A percentile compares a stretch with the other conserved stretches of the same genome.
These are phyloP conservation scores for Gymnopilus dilepis DNA, from an alignment of 768 basidiomycete genomes.

Conservation along the genomic window DNA sequence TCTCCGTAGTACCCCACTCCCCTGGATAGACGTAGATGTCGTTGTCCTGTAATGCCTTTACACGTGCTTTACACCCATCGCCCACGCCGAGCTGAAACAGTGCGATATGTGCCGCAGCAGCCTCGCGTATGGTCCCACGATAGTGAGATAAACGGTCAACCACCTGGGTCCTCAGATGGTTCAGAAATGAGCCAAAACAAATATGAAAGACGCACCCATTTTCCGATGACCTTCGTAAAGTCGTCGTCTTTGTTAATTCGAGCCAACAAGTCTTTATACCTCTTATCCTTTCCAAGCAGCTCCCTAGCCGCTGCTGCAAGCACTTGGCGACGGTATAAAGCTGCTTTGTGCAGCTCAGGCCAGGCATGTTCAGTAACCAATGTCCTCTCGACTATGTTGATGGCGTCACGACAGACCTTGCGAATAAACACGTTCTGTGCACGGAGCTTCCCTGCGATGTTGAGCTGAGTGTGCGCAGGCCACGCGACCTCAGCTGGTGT, in stretches of 20 bases:
- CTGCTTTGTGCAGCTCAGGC: constrained; percentile 9
- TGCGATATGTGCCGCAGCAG: neutral
- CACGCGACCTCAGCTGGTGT: too few species aligned
- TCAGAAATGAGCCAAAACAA: too few species aligned
- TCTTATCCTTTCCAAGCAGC: too few species aligned
- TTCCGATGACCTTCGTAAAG: neutral
- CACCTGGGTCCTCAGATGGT: neutral
- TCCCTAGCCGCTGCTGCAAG: too few species aligned
- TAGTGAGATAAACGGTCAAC: neutral
- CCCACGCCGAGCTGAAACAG: neutral
- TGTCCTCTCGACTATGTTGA: constrained; percentile 2
- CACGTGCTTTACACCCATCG: neutral
- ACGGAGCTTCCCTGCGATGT: neutral
- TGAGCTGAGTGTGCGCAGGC: too few species aligned
- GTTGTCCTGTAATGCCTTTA: neutral
- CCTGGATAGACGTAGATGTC: neutral
- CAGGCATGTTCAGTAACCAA: constrained; percentile 3
- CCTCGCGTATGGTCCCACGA: neutral
- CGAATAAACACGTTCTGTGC: constrained; percentile 4
- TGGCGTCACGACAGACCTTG: constrained; percentile 6
- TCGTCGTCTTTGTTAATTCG: too few species aligned
- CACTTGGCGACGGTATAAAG: neutral
- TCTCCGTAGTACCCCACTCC: neutral
- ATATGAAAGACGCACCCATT: neutral
- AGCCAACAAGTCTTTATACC: too few species aligned